phyloP scores from a whole-genome alignment of 2,329 filamentous ascomycete genomes.

The Plectosphaerella sp. region DNA sequence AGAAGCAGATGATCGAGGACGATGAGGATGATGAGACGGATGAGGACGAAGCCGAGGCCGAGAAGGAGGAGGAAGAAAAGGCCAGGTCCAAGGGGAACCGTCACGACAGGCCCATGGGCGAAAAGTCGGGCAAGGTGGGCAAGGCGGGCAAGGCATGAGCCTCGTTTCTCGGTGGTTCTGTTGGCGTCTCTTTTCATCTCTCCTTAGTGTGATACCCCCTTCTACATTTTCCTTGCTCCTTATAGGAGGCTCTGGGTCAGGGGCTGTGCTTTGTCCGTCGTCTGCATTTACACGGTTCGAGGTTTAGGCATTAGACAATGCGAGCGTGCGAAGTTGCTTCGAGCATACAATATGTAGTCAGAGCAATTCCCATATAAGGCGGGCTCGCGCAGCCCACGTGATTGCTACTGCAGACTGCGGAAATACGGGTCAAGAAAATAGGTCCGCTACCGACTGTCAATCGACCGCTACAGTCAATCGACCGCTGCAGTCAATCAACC shows the following conservation, averaged over 20 bases:
- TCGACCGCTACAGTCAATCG: too few species aligned
- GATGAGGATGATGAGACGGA: slow-evolving; percentile 33
- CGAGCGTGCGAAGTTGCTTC: too few species aligned
- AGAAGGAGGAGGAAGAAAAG: slow-evolving; percentile 20
- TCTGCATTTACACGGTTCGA: too few species aligned
- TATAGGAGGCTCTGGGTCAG: too few species aligned
- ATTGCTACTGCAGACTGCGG: too few species aligned
- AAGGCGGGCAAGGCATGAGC: neutral
- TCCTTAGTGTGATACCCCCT: neutral
- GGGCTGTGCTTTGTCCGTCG: neutral
- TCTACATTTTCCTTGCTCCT: neutral
- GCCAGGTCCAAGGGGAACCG: slow-evolving; percentile 6
- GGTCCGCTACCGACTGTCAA: too few species aligned
- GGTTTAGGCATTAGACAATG: too few species aligned
- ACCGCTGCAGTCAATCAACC: too few species aligned
- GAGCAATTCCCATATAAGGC: too few species aligned
- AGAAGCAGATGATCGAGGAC: slow-evolving; percentile 28
- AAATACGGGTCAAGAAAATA: too few species aligned
- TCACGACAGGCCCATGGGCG: neutral
- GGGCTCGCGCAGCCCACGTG: too few species aligned
- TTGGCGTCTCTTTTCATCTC: neutral
- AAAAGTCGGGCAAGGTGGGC: neutral
- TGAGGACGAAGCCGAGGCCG: slow-evolving; percentile 21
- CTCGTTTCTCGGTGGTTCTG: neutral
- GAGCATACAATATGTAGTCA: too few species aligned